These are phyloP conservation scores for Ophioceras dolichostomum DNA, from an alignment of 2,329 filamentous ascomycete genomes.

Conservation along the genomic window DNA sequence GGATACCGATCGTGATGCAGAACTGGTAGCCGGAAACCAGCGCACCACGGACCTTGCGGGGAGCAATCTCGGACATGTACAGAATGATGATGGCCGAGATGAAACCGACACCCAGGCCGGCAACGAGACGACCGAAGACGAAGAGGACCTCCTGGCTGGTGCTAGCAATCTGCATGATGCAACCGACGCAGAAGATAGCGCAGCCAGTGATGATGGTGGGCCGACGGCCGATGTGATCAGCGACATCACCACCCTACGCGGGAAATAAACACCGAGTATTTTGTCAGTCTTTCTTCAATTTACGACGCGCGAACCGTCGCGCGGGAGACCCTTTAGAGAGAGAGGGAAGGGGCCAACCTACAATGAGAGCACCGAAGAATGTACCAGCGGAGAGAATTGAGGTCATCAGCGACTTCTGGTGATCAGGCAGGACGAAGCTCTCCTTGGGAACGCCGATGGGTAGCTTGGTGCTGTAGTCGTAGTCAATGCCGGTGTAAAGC, in stretches of 20 bases:
- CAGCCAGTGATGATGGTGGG: slow-evolving; percentile 63
- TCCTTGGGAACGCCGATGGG: background rate
- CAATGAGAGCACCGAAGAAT: slow-evolving; percentile 64
- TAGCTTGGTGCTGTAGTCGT: background rate
- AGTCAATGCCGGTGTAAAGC: slow-evolving; percentile 1
- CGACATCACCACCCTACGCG: slow-evolving; percentile 52
- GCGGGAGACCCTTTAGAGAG: too few species aligned
- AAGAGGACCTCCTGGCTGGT: slow-evolving; percentile 46
- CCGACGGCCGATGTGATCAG: slow-evolving; percentile 63
- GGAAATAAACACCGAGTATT: too few species aligned
- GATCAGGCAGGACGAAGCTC: background rate
- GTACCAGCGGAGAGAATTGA: slow-evolving; percentile 69
- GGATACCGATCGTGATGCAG: slow-evolving; percentile 61
- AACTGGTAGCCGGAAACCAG: slow-evolving; percentile 58
- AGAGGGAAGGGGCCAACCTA: background rate
- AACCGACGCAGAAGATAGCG: slow-evolving; percentile 56
- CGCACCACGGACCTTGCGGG: slow-evolving; percentile 48
- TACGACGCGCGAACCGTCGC: too few species aligned
- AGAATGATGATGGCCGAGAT: slow-evolving; percentile 70
- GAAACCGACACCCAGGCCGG: slow-evolving; percentile 69
- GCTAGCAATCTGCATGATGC: slow-evolving; percentile 51
- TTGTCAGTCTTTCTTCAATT: too few species aligned
- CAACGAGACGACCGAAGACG: slow-evolving; percentile 61
- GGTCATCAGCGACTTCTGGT: slow-evolving; percentile 45
- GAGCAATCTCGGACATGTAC: slow-evolving; percentile 78